Conservation (phyloP, 495 filamentous ascomycete species). For the Hyaloscypha hepaticicola region DNA sequence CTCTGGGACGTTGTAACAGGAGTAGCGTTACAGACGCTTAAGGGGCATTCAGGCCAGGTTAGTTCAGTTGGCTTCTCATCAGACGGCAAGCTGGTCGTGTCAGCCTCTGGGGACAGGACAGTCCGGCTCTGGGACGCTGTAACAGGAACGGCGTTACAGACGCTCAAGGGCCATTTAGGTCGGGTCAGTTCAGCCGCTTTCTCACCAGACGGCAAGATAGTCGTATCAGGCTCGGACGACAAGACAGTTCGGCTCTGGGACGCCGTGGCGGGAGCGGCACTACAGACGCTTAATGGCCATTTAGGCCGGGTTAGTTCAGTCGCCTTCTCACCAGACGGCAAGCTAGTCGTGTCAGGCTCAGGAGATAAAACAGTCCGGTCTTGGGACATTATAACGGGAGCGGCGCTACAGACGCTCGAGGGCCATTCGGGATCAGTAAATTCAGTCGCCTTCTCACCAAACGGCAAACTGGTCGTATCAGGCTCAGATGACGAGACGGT, state of each 20-base stretch:
- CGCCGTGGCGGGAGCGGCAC: conserved; percentile 13
- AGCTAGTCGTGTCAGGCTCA: conserved; percentile 2
- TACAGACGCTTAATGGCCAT: conserved; percentile 33
- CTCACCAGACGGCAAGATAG: no score
- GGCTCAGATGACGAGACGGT: conserved; percentile 1
- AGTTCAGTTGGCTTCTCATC: no score
- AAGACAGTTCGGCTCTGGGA: no score
- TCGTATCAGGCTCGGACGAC: no score
- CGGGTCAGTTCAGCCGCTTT: no score
- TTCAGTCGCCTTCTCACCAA: conserved; percentile 15
- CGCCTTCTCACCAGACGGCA: conserved; percentile 35
- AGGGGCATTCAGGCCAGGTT: no score
- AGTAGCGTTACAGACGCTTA: no score
- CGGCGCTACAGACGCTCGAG: conserved; percentile 4
- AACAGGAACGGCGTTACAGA: no score
- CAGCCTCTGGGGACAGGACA: no score
- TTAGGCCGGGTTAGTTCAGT: conserved; percentile 28
- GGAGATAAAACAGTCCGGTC: conserved; percentile 7
- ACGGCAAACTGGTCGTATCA: conserved; percentile 28
- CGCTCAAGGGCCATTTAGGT: no score
- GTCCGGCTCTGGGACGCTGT: no score
- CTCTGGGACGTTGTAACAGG: conserved; percentile 31
- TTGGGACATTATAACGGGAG: conserved; percentile 7
- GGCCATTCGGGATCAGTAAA: conserved; percentile 2
- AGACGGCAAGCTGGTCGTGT: no score